Percentiles rank a stretch among this genome's conserved stretches.
Evolutionary conservation across 2,329 filamentous ascomycete species (phyloP).

Genomic region (Calonectria montana): DNA sequence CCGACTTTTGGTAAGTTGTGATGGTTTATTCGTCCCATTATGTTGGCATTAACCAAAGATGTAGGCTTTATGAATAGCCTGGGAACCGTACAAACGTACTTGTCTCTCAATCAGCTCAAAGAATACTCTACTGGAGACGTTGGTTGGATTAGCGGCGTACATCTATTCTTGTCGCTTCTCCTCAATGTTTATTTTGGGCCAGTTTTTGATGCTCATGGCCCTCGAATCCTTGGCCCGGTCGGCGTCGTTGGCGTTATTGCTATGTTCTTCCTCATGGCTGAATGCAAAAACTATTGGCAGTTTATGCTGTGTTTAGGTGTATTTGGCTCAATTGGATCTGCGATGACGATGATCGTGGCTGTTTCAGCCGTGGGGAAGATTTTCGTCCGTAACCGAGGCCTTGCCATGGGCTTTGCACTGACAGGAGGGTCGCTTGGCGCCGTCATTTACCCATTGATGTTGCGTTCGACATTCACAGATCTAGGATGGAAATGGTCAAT

Average conservation of each 20-base stretch:
- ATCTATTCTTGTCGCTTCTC: conserved; percentile 57
- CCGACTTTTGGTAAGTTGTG: conserved; percentile 37
- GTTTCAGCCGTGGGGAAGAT: conserved; percentile 47
- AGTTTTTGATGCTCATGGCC: conserved; percentile 60
- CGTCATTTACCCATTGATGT: conserved; percentile 48
- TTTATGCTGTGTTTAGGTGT: conserved; percentile 58
- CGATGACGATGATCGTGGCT: conserved; percentile 50
- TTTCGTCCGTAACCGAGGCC: conserved; percentile 38
- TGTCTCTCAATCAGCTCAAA: conserved; percentile 56
- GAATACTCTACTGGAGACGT: conserved; percentile 56
- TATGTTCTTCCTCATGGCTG: conserved; percentile 58
- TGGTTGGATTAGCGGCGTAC: conserved; percentile 61
- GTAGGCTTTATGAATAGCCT: conserved; percentile 59
- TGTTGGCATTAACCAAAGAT: neutral
- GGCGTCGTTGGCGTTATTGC: conserved; percentile 51
- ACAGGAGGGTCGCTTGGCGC: conserved; percentile 44
- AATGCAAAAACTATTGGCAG: conserved; percentile 61
- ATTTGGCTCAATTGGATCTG: conserved; percentile 54
- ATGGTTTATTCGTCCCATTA: neutral
- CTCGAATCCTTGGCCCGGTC: conserved; percentile 51
- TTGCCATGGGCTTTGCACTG: conserved; percentile 42
- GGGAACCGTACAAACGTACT: conserved; percentile 61
- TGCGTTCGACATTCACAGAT: conserved; percentile 42
- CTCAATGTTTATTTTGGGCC: conserved; percentile 61
- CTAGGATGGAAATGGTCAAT: conserved; percentile 51